Percentiles rank a stretch among this genome's conserved stretches.
phyloP scores from a whole-genome alignment of 805 yeast genomes.

The Ogataea minuta region DNA sequence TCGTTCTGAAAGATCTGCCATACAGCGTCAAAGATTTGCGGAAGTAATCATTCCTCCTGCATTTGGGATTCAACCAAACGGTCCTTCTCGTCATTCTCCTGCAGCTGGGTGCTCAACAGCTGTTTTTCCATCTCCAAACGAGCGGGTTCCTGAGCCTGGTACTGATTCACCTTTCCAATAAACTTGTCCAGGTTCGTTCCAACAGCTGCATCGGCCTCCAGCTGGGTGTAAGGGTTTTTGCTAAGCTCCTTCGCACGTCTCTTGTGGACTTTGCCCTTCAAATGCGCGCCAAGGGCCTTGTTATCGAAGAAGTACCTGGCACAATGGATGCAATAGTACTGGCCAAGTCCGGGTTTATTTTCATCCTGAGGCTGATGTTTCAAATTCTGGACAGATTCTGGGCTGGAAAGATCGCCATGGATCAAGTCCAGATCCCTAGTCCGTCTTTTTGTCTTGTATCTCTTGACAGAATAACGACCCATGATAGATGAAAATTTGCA shows the following conservation, averaged over 20 bases:
- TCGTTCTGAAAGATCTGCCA: conserved; percentile 45
- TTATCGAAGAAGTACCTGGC: conserved; percentile 87
- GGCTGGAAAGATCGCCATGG: conserved; percentile 65
- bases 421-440: conserved; percentile 82
- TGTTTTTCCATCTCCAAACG: conserved; percentile 42
- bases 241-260: conserved; percentile 77
- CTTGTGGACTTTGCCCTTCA: conserved; percentile 76
- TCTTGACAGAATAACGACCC: conserved; percentile 85
- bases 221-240: conserved; percentile 78
- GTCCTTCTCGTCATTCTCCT: conserved; percentile 35
- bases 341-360: conserved; percentile 90
- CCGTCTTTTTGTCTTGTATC: conserved; percentile 89
- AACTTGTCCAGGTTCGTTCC: conserved; percentile 74
- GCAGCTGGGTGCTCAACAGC: conserved; percentile 26
- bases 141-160: conserved; percentile 48
- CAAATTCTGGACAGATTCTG: conserved; percentile 60
- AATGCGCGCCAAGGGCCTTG: conserved; percentile 67
- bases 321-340: conserved; percentile 91
- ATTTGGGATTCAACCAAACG: conserved; percentile 27
- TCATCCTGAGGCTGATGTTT: conserved; percentile 87
- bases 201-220: conserved; percentile 88
- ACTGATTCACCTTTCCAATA: conserved; percentile 58
- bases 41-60: conserved; percentile 17
- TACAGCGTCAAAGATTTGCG: conserved; percentile 51
- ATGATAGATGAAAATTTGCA: conserved; percentile 33